Percentiles rank a stretch among this genome's conserved stretches.
These are phyloP conservation scores for Piper longum DNA, from an alignment of 164 flowering plant species.

Conservation along the genomic window DNA sequence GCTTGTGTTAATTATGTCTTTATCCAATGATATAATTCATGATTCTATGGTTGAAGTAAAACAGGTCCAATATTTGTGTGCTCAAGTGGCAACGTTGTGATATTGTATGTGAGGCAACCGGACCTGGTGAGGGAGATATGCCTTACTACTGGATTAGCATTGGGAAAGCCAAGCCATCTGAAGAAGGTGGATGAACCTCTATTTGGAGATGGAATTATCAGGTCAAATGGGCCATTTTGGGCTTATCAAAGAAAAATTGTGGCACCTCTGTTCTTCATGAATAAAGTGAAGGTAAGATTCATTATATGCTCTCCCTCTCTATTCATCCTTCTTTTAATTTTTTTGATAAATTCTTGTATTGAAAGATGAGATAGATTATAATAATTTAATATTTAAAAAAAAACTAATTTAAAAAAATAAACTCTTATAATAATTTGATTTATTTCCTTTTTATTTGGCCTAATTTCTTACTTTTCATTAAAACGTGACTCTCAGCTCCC, in stretches of 20 bases:
- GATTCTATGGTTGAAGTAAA: background rate
- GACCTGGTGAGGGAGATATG: constrained; percentile 28
- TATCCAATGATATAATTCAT: background rate
- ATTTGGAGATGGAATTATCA: constrained; percentile 32
- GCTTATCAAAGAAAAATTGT: constrained; percentile 35
- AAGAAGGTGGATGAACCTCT: constrained; percentile 15
- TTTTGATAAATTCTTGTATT: too few species aligned
- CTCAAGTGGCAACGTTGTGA: constrained; percentile 20
- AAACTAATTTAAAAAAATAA: too few species aligned
- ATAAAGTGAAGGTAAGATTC: constrained; percentile 27
- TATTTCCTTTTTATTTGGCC: too few species aligned
- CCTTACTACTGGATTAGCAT: constrained; percentile 15
- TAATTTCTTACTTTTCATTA: too few species aligned
- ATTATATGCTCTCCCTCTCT: background rate
- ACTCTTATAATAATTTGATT: too few species aligned
- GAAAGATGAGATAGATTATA: too few species aligned
- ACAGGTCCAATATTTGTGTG: constrained; percentile 21
- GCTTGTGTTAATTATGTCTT: too few species aligned
- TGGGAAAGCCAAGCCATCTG: constrained; percentile 28
- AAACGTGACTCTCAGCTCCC: too few species aligned
- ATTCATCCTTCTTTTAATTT: too few species aligned
- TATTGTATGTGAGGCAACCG: constrained; percentile 14
- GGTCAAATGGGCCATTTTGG: constrained; percentile 32
- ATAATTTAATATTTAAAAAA: too few species aligned
- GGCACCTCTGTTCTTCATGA: constrained; percentile 28